Percentiles rank a stretch among this genome's conserved stretches.
Evolutionary conservation across 768 basidiomycete genomes (phyloP).

Genomic region (Paxillus involutus): DNA sequence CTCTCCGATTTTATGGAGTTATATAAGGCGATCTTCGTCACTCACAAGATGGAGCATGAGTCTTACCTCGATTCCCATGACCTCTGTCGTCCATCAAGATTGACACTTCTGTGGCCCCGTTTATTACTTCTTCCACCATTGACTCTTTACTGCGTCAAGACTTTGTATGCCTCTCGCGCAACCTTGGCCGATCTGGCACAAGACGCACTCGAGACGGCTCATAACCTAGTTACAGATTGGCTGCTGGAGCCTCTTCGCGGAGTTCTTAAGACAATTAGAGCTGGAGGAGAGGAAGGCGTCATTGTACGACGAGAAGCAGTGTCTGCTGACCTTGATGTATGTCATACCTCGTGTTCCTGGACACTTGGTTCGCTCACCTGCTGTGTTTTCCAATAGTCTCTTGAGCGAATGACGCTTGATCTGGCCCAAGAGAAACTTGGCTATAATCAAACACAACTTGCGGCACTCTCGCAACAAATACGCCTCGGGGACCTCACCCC

Average conservation of each 20-base stretch:
- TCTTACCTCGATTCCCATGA: conserved; percentile 30
- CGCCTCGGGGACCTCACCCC: conserved; percentile 82
- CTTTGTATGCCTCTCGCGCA: conserved; percentile 57
- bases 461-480: conserved; percentile 61
- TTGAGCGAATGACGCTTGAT: conserved; percentile 90
- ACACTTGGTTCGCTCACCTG: neutral
- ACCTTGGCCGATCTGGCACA: conserved; percentile 52
- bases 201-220: conserved; percentile 66
- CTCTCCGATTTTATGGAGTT: conserved; percentile 16
- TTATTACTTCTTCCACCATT: conserved; percentile 76
- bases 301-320: conserved; percentile 83
- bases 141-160: conserved; percentile 47
- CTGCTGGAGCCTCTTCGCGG: conserved; percentile 83
- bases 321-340: conserved; percentile 79
- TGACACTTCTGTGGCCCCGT: conserved; percentile 80
- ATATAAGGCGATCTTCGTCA: conserved; percentile 18
- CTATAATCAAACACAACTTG: conserved; percentile 64
- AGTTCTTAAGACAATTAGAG: conserved; percentile 78
- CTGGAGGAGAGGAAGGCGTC: conserved; percentile 72
- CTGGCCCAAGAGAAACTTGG: conserved; percentile 80
- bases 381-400: conserved; percentile 51
- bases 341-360: conserved; percentile 12
- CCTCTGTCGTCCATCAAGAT: conserved; percentile 65
- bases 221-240: conserved; percentile 80
- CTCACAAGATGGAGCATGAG: conserved; percentile 29